A percentile compares a stretch with the other conserved stretches of the same genome.
These are phyloP conservation scores for Suillus fuscotomentosus DNA, from an alignment of 768 basidiomycete genomes.

Conservation along the genomic window DNA sequence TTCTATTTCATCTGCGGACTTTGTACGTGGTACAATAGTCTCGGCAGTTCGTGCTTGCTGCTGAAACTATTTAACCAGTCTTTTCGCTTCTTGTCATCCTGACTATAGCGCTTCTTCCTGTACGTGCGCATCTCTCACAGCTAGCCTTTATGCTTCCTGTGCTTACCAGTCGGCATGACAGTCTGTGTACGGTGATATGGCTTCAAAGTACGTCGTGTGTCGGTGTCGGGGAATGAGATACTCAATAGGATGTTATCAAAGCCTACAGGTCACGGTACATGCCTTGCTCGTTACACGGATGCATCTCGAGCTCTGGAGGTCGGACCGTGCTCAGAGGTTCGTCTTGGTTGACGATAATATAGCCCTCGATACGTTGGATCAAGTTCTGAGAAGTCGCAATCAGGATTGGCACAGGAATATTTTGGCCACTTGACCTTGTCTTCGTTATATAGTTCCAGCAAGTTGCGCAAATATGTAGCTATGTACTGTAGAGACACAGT, in stretches of 20 bases:
- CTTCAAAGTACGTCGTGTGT: conserved; percentile 2
- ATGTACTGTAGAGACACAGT: neutral
- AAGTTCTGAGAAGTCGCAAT: neutral
- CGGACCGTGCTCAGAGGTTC: neutral
- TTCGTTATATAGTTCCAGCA: neutral
- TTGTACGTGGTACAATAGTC: neutral
- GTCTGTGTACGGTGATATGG: conserved; percentile 1
- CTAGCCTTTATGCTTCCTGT: neutral
- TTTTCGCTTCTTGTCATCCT: conserved; percentile 5
- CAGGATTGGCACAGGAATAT: neutral
- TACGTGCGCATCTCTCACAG: neutral
- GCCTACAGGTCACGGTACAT: conserved; percentile 2
- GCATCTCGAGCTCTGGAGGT: conserved; percentile 6
- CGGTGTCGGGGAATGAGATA: neutral
- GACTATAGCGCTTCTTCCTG: neutral
- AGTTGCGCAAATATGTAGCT: neutral
- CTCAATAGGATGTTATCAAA: neutral
- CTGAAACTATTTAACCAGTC: neutral
- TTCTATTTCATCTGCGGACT: conserved; percentile 6
- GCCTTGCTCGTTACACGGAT: conserved; percentile 5
- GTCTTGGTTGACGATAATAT: neutral
- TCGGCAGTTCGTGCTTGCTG: neutral
- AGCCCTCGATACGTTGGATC: neutral
- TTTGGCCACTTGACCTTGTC: neutral
- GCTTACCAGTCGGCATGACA: neutral